These are phyloP conservation scores for Xanthoconium purpureum DNA, from an alignment of 768 basidiomycete genomes.

Conservation along the genomic window DNA sequence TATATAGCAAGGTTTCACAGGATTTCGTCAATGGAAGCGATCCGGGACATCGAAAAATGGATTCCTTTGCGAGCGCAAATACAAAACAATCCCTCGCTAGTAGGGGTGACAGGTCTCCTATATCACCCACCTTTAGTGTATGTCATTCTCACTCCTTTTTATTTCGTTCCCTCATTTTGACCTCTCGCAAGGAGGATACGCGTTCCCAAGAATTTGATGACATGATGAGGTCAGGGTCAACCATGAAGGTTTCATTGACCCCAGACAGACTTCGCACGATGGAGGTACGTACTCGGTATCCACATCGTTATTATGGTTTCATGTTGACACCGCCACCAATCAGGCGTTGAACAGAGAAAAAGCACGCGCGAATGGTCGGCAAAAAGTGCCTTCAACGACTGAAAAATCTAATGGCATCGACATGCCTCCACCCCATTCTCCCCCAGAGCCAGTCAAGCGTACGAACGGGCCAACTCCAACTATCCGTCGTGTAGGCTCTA, in stretches of 20 bases:
- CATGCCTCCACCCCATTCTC: slow-evolving; percentile 9
- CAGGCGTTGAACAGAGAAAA: slow-evolving; percentile 78
- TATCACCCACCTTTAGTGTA: slow-evolving; percentile 35
- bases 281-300: slow-evolving; percentile 62
- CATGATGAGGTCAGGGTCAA: slow-evolving; percentile 83
- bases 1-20: slow-evolving; percentile 41
- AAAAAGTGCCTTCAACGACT: slow-evolving; percentile 18
- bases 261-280: slow-evolving; percentile 91
- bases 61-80: slow-evolving; percentile 52
- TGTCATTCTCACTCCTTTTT: slow-evolving; percentile 13
- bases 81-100: slow-evolving; percentile 38
- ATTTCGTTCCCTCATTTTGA: not conserved
- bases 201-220: slow-evolving; percentile 86
- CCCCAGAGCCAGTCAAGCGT: slow-evolving; percentile 26
- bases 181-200: slow-evolving; percentile 45
- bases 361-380: slow-evolving; percentile 35
- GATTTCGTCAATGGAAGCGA: slow-evolving; percentile 42
- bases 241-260: slow-evolving; percentile 94
- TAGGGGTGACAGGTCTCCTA: slow-evolving; percentile 33
- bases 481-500: slow-evolving; percentile 59
- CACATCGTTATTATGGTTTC: slow-evolving; percentile 15
- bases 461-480: slow-evolving; percentile 40
- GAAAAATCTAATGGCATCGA: slow-evolving; percentile 25
- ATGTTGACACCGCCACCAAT: slow-evolving; percentile 2
- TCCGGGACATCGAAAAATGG: slow-evolving; percentile 52